Conservation (phyloP, 257 asterid species). For the Solanum etuberosum region DNA sequence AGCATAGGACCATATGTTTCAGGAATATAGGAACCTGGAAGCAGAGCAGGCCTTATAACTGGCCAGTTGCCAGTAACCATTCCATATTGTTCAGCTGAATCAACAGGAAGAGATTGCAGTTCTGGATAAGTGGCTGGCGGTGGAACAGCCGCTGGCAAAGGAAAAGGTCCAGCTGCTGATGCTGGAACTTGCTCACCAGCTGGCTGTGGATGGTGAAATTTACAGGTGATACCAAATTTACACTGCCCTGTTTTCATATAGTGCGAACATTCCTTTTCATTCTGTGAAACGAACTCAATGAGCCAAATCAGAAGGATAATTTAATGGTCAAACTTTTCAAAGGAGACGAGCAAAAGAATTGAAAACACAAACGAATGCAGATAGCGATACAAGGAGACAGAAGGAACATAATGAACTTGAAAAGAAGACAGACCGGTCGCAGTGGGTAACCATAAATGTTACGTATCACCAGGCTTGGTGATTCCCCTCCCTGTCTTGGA, state of each 20-base stretch:
- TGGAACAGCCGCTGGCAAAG: constrained; percentile 12
- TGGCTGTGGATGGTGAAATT: constrained; percentile 74
- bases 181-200: constrained; percentile 25
- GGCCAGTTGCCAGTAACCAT: constrained; percentile 58
- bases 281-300: constrained; percentile 33
- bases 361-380: neutral
- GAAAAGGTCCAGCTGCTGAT: constrained; percentile 19
- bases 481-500: constrained; percentile 55
- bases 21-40: constrained; percentile 44
- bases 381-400: neutral
- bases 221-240: constrained; percentile 65
- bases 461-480: constrained; percentile 30
- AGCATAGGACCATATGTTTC: constrained; percentile 55
- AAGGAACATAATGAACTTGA: neutral
- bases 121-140: constrained; percentile 5
- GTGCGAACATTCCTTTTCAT: constrained; percentile 63
- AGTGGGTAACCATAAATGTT: constrained; percentile 9
- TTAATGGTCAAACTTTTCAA: neutral
- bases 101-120: constrained; percentile 29
- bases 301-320: constrained; percentile 6
- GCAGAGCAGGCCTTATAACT: constrained; percentile 39
- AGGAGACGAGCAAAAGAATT: neutral
- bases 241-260: constrained; percentile 62
- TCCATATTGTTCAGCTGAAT: constrained; percentile 61
- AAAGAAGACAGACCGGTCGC: constrained; percentile 11